phyloP scores from a whole-genome alignment of 1,139 yeast genomes.

The Yamadazyma sp. region DNA sequence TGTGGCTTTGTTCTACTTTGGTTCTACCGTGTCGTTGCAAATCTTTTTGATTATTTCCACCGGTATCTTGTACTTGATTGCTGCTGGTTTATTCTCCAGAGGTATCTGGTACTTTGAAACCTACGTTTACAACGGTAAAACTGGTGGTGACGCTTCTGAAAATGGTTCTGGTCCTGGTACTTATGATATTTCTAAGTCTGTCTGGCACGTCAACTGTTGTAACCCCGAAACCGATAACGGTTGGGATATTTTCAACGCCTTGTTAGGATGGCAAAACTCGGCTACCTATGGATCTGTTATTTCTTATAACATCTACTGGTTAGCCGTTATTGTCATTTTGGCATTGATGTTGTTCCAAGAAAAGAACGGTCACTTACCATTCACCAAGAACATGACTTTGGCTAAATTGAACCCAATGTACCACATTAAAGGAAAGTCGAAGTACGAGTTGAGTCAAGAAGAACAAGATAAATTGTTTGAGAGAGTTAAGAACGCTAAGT shows the following conservation, averaged over 20 bases:
- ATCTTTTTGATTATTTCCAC: slow-evolving; percentile 79
- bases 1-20: slow-evolving; percentile 66
- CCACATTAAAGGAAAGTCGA: slow-evolving; percentile 66
- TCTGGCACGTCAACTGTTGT: slow-evolving; percentile 95
- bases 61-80: slow-evolving; percentile 75
- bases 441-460: slow-evolving; percentile 52
- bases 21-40: slow-evolving; percentile 74
- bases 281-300: slow-evolving; percentile 89
- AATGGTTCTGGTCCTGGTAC: slow-evolving; percentile 91
- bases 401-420: slow-evolving; percentile 69
- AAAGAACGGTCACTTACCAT: slow-evolving; percentile 44
- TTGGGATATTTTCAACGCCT: slow-evolving; percentile 83
- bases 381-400: slow-evolving; percentile 49
- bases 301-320: slow-evolving; percentile 84
- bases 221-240: slow-evolving; percentile 85
- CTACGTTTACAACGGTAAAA: slow-evolving; percentile 55
- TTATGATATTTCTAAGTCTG: slow-evolving; percentile 70
- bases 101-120: slow-evolving; percentile 85
- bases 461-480: slow-evolving; percentile 57
- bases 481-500: slow-evolving; percentile 29
- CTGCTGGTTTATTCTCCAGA: slow-evolving; percentile 87
- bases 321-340: slow-evolving; percentile 54
- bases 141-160: slow-evolving; percentile 92
- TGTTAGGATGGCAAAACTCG: slow-evolving; percentile 35
- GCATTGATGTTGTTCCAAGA: slow-evolving; percentile 71